Conservation (phyloP, 1,284 basidiomycete species). For the Cutaneotrichosporon cutaneum region DNA sequence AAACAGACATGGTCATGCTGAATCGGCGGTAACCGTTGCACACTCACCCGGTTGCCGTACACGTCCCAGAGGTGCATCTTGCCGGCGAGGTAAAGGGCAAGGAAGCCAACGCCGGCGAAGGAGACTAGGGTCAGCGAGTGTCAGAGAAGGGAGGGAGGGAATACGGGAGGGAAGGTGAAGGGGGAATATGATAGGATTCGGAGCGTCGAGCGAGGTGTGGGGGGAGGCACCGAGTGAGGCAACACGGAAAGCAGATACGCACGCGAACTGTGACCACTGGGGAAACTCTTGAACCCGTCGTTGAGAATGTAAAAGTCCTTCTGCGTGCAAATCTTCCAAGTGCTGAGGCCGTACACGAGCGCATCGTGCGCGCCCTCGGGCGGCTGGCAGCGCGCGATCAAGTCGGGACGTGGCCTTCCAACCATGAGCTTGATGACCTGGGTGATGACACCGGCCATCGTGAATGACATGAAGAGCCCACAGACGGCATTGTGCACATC, state of each 20-base stretch:
- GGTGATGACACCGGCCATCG: conserved; percentile 76
- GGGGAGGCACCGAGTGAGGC: no score
- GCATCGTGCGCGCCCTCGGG: conserved; percentile 62
- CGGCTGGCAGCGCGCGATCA: conserved; percentile 81
- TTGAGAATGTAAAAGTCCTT: conserved; percentile 61
- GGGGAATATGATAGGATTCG: no score
- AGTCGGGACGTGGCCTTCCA: conserved; percentile 82
- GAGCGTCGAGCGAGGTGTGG: no score
- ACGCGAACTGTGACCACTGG: conserved; percentile 71
- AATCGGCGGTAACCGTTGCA: no score
- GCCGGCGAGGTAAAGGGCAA: conserved; percentile 83
- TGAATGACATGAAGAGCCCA: conserved; percentile 67
- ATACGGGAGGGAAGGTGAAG: no score
- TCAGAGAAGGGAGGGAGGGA: neutral
- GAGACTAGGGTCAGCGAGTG: conserved; percentile 60
- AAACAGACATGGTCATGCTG: neutral
- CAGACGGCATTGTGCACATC: conserved; percentile 80
- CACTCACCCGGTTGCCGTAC: conserved; percentile 69
- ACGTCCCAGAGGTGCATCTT: conserved; percentile 88
- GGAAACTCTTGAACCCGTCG: conserved; percentile 92
- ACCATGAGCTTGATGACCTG: conserved; percentile 74
- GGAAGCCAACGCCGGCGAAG: conserved; percentile 87
- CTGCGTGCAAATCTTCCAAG: conserved; percentile 75
- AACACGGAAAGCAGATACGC: no score
- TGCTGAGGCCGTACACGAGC: conserved; percentile 70